Base-by-base conservation (phyloP, 306 rosid species). In the Vachellia pachyceras region DNA sequence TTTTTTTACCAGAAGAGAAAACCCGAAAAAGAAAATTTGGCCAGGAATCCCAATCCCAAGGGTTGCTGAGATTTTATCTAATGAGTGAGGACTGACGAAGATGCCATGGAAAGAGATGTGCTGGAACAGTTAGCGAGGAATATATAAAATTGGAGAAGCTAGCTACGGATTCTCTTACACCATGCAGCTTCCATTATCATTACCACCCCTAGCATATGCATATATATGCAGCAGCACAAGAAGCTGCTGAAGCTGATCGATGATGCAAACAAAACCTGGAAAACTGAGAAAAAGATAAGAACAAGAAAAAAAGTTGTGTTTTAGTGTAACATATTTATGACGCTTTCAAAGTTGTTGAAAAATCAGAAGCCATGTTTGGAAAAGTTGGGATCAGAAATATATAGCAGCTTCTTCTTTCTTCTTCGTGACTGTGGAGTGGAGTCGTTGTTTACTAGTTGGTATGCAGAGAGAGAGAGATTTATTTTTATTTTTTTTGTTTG, bases 261-360 rank as follows among this genome's bases (percentile, higher is more conserved):
- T 37, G 44, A 54, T 80, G 84, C 82, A 77, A 79, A 77, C 82
- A 73, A 69, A 79, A 82, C 86, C 74, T 72, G 85, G 82, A 84
- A 82, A 84, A 70, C 2, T 36, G 71, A 70, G 77, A 45, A 49
- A 63, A 23, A 61, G 63, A 37, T 23, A 37, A 42, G 29, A 42
- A 41, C 69, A 7, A 42, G 6, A 23, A 22, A 13, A n/a, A 41
- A 1, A 4, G 45, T 35, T 78, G 73, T 63, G 73, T 77, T 82
- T 82, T 84, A 36, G 84, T 78, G 87, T 77, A 84, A 76, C 6
- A 86, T 78, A 87, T 83, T 91, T 77, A 92, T 79, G 88, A 80
- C 45, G 84, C 75, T 76, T 81, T 84, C 73, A 73, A 87, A 89
- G 97, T 88, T 50, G 95, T 88, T 92, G 95, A 86, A 79, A 80